Evolutionary conservation across 148 eudicot genomes (phyloP).

Genomic region (Oxyria digyna): DNA sequence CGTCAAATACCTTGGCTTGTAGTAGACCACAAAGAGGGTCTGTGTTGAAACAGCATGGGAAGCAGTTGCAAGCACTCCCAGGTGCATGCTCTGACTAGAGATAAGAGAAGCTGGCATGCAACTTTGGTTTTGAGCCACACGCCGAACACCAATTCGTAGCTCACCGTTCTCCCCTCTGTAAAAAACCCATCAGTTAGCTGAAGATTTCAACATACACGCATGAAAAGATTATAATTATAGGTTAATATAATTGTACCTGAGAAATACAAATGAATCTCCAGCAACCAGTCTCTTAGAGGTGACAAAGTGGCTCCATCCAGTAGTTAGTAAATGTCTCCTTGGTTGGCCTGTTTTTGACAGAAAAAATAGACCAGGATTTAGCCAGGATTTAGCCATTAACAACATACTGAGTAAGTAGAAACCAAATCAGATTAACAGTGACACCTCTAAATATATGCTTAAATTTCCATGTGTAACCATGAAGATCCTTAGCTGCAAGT

Average conservation of each 20-base stretch:
- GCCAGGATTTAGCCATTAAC: neutral
- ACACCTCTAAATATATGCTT: conserved; percentile 97
- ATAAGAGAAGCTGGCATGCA: conserved; percentile 88
- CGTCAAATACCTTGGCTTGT: conserved; percentile 69
- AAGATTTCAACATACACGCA: neutral
- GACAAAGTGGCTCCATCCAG: conserved; percentile 99
- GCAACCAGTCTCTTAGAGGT: conserved; percentile 88
- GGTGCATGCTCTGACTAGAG: conserved; percentile 95
- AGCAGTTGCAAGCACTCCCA: conserved; percentile 97
- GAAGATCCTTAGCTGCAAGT: conserved; percentile 76
- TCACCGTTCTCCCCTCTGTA: conserved; percentile 69
- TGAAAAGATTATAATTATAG: neutral
- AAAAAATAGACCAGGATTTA: neutral
- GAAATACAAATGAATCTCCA: conserved; percentile 90
- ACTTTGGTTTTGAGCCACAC: conserved; percentile 59
- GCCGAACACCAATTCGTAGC: conserved; percentile 78
- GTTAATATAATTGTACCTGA: conserved; percentile 41
- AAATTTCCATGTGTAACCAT: conserved; percentile 74
- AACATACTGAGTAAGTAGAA: neutral
- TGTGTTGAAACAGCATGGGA: conserved; percentile 65
- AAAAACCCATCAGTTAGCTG: conserved; percentile 6
- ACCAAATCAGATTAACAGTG: conserved; percentile 5
- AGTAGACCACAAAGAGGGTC: conserved; percentile 70
- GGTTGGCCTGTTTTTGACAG: conserved; percentile 56
- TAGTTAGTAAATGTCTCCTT: conserved; percentile 88